Conservation (phyloP, 2,329 filamentous ascomycete species). For the Fusarium duplospermum region DNA sequence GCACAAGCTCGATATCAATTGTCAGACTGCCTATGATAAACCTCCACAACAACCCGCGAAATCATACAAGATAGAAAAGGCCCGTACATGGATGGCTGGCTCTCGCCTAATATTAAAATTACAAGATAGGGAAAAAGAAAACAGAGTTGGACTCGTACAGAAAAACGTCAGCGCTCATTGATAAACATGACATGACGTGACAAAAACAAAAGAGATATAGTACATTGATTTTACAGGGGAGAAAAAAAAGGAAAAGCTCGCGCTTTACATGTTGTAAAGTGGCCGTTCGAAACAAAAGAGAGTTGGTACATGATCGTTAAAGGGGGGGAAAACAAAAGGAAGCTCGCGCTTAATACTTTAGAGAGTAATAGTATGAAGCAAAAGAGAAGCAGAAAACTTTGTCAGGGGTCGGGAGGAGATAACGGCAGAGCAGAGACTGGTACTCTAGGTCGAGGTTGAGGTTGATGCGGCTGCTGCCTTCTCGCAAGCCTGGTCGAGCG, state of each 20-base stretch:
- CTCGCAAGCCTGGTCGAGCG: background rate
- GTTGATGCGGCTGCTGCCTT: background rate
- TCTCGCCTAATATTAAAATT: background rate
- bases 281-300: too few species aligned
- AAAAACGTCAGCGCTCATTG: background rate
- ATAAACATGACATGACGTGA: too few species aligned
- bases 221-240: too few species aligned
- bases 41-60: background rate
- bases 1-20: background rate
- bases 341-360: background rate
- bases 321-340: too few species aligned
- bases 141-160: background rate
- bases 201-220: too few species aligned
- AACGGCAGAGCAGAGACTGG: background rate
- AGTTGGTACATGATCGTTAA: too few species aligned
- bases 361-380: background rate
- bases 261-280: too few species aligned
- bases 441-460: background rate
- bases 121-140: background rate
- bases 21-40: background rate
- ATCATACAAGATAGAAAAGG: background rate
- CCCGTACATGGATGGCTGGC: background rate
- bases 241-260: too few species aligned
- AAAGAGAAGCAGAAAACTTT: background rate
- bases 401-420: too few species aligned